A percentile compares a stretch with the other conserved stretches of the same genome.
Evolutionary conservation across 352 stramenopile species (phyloP).

Genomic region (Phytophthora pisi): DNA sequence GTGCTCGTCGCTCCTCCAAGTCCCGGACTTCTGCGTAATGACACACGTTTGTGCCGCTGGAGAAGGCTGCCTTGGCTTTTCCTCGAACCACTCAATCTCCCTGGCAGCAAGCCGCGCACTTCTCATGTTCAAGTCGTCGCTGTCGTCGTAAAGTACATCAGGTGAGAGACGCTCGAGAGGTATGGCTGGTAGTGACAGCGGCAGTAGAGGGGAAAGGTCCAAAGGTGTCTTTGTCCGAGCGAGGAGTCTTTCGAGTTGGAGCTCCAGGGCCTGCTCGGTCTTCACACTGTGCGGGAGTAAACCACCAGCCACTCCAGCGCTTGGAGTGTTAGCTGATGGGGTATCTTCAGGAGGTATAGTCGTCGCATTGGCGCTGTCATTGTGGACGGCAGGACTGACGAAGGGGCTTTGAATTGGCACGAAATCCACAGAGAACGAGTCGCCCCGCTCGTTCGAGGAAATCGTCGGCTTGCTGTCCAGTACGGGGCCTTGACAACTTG

Average conservation of each 20-base stretch:
- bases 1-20: constrained; percentile 20
- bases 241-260: background rate
- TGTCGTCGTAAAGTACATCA: background rate
- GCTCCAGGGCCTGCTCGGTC: background rate
- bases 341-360: background rate
- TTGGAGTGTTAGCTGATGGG: background rate
- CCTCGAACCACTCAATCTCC: constrained; percentile 9
- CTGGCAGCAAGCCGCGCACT: constrained; percentile 4
- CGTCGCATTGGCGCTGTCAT: background rate
- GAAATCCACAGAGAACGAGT: constrained; percentile 12
- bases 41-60: background rate
- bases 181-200: too few species aligned
- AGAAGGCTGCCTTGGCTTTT: background rate
- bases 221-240: background rate
- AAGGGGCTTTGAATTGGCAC: background rate
- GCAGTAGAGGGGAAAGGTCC: background rate
- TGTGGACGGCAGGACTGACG: background rate
- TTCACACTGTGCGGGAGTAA: too few species aligned
- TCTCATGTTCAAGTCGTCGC: constrained; percentile 6
- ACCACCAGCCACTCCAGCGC: background rate
- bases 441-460: constrained; percentile 3
- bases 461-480: constrained; percentile 10
- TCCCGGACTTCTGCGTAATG: constrained; percentile 8
- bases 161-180: background rate
- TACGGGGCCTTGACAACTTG: background rate